Evolutionary conservation across 768 basidiomycete species (phyloP), one percentile per base, ranked within the genome.

Genomic region (Suillus hirtellus): DNA sequence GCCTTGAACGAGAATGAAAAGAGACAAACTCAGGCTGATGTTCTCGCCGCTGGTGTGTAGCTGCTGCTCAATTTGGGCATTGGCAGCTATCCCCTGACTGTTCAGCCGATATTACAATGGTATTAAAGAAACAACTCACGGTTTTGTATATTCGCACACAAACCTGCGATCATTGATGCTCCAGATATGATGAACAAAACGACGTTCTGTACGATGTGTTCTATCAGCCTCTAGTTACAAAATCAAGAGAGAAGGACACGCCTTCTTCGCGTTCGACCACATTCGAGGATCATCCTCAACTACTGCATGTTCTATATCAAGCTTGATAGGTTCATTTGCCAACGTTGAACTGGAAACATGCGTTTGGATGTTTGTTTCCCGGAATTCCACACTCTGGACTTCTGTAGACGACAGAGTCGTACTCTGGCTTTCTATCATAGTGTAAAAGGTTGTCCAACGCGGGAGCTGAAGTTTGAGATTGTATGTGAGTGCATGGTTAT

Each of bases 1-100:
- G 2, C 92, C 92, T 75, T 93, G 92, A 4, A 88, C 65, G 2
- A 89, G 76, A 63, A 92, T 86, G 75, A 90, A 93, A 24, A 90
- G 63, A 1, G 90, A 88, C 40, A 93, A 74, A 66, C 84, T 88
- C 72, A 85, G 78, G 63, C 89, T 88, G 62, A 94, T 86, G 49
- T 89, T 80, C 9, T 81, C 76, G 59, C 81, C 78, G 0, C 85
- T 85, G 2, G 90, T 86, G 54, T 83, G 82, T 24, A 94, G 77
- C 34, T 88, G 79, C 3, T 71, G 67, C 66, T 88, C 82, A 74
- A 92, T 88, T 61, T 88, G 78, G 35, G 84, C 76, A 21, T 92
- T 88, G 5, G 89, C 86, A 52, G 91, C 90, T 92, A 63, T 17
- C 27, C 27, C 19, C 46, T 11, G 21, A 12, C 54, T 59, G 12